phyloP scores from a whole-genome alignment of 257 asterid genomes.

The Solanum dulcamara region DNA sequence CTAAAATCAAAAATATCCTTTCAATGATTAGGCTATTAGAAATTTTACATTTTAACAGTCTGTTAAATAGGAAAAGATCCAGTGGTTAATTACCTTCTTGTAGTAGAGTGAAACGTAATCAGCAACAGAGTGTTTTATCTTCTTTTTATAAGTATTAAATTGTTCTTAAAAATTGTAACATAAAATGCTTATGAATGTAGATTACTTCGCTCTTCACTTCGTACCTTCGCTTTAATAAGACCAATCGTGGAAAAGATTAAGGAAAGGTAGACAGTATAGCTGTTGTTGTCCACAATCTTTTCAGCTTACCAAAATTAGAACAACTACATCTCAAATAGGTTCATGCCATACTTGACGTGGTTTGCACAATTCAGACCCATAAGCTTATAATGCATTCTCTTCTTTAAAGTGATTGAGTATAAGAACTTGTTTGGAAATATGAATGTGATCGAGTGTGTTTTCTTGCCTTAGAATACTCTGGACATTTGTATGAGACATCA shows the following conservation, averaged over 20 bases:
- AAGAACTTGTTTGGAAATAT: too few species aligned
- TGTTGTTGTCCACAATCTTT: slow-evolving; percentile 31
- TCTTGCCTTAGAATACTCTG: too few species aligned
- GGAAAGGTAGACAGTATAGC: background rate
- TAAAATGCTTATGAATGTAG: slow-evolving; percentile 10
- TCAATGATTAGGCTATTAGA: background rate
- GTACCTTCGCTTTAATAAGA: background rate
- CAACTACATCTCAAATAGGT: background rate
- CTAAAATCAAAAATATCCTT: slow-evolving; percentile 64
- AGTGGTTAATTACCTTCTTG: background rate
- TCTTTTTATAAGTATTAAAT: background rate
- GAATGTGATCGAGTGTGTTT: too few species aligned
- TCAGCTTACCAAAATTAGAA: background rate
- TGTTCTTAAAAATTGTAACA: background rate
- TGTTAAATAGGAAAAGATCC: background rate
- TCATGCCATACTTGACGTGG: slow-evolving; percentile 33
- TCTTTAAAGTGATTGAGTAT: too few species aligned
- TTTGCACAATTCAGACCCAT: slow-evolving; percentile 52
- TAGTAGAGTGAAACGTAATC: background rate
- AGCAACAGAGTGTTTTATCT: background rate
- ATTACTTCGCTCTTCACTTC: slow-evolving; percentile 1
- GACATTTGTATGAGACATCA: too few species aligned
- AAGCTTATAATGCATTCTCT: too few species aligned
- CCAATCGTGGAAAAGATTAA: slow-evolving; percentile 11
- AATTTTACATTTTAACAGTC: background rate